Evolutionary conservation across 1,139 yeast genomes (phyloP).

Genomic region (Geotrichum australiense): DNA sequence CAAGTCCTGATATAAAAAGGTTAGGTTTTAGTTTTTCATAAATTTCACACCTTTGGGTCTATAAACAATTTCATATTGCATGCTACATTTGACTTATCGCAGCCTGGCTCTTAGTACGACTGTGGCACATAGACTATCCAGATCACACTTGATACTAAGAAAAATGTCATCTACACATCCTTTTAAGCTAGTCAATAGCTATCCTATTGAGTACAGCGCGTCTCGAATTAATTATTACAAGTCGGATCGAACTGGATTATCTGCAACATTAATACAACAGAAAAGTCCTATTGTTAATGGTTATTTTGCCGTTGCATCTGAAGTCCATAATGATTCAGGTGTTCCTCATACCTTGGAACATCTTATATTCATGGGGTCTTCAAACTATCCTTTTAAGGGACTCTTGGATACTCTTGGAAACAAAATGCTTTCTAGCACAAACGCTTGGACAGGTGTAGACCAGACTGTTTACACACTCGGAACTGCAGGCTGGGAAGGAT

Average conservation of each 20-base stretch:
- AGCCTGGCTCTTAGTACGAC: too few relatives aligned
- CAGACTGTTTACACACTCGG: conserved; percentile 89
- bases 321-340: conserved; percentile 79
- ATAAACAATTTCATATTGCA: too few relatives aligned
- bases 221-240: conserved; percentile 55
- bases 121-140: too few relatives aligned
- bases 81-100: too few relatives aligned
- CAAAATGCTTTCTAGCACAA: conserved; percentile 76
- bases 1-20: too few relatives aligned
- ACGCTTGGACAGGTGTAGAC: conserved; percentile 97
- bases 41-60: too few relatives aligned
- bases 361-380: conserved; percentile 88
- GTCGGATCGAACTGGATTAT: conserved; percentile 73
- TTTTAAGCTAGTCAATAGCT: conserved; percentile 15
- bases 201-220: conserved; percentile 22
- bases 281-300: conserved; percentile 90
- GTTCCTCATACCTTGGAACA: conserved; percentile 96
- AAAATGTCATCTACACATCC: too few relatives aligned
- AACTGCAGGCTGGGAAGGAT: conserved; percentile 97
- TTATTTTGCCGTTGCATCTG: conserved; percentile 91
- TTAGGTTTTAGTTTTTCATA: too few relatives aligned
- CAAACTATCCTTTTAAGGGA: conserved; percentile 86
- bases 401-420: conserved; percentile 82
- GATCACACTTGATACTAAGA: too few relatives aligned
- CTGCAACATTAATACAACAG: conserved; percentile 66